Base-by-base conservation (phyloP, 2,329 filamentous ascomycete species). In the Cladosporium sphaerospermum region DNA sequence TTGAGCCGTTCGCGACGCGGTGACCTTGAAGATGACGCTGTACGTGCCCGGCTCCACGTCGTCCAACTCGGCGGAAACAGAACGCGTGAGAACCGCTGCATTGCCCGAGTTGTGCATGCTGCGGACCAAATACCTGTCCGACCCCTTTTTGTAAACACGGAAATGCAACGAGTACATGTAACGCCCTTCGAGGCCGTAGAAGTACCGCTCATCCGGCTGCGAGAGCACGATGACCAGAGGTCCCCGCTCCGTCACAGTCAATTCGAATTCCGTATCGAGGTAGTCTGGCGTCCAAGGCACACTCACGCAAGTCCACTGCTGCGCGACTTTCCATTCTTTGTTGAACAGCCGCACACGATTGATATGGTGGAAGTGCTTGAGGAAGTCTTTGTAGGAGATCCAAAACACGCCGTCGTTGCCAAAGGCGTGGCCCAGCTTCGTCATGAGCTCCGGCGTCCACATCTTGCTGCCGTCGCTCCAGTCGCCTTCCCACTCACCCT, bases 391-490 rank as follows among this genome's bases (percentile, higher is more conserved):
- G 62, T 82, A 83, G 1, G 74, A 78, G 34, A 83, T 82, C 78
- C 79, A 83, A 65, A 83, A 82, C 32, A 82, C 67, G 23, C 66
- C 66, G 48, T 68, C 65, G 50, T 67, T 58, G 28, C 65, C 64
- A 44, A 68, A 67, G 0, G 57, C 63, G 33, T 65, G 58, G 6
- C 52, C 23, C 64, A 59, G 55, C 61, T 85, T 83, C 55, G 82
- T 71, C 70, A 92, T 83, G 80, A 85, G 89, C 59, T 90, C 84
- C 0, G 86, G 76, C 1, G 86, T 92, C 89, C 89, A 95, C 68
- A 92, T 84, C 62, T 88, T 86, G 6, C 85, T 89, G 0, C 89
- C 89, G 63, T 93, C 89, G 36, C 81, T 84, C 88, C 88, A 93
- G 1, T 86, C 76, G 1, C 89, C 89, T 31, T 81, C 86, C 88